phyloP scores from a whole-genome alignment of 257 asterid species.

The Misopates orontium region DNA sequence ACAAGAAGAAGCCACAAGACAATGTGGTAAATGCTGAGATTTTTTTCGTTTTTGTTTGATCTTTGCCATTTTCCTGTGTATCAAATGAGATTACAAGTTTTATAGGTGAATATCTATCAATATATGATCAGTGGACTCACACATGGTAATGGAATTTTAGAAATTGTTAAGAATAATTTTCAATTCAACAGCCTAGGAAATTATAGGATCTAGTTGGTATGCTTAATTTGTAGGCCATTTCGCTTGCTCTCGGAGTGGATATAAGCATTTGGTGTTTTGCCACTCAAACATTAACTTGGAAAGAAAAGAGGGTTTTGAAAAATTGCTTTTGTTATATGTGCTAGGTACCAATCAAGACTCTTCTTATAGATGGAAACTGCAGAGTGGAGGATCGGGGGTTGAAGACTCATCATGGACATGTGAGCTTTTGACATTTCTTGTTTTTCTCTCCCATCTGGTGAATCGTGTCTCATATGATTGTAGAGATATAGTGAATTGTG shows the following conservation, averaged over 20 bases:
- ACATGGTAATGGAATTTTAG: slow-evolving; percentile 12
- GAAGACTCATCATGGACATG: slow-evolving; percentile 99
- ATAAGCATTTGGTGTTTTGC: slow-evolving; percentile 11
- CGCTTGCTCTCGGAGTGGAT: slow-evolving; percentile 16
- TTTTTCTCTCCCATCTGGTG: slow-evolving; percentile 14
- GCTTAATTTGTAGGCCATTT: slow-evolving; percentile 12
- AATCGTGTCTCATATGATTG: slow-evolving; percentile 18
- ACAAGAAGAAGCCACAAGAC: slow-evolving; percentile 95
- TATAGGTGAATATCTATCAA: slow-evolving; percentile 13
- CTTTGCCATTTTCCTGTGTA: no score
- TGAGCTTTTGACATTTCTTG: slow-evolving; percentile 39
- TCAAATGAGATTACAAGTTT: slow-evolving; percentile 7
- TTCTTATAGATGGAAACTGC: slow-evolving; percentile 90
- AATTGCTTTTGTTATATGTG: slow-evolving; percentile 24
- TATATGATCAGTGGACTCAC: not conserved
- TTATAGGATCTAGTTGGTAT: slow-evolving; percentile 25
- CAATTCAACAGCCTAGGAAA: slow-evolving; percentile 24
- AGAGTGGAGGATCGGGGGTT: slow-evolving; percentile 97
- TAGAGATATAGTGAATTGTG: slow-evolving; percentile 15
- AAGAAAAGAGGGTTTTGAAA: not conserved
- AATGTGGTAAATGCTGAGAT: slow-evolving; percentile 57
- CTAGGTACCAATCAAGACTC: slow-evolving; percentile 92
- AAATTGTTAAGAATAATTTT: not conserved
- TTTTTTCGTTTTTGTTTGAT: not conserved
- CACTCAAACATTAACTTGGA: not conserved